phyloP scores from a whole-genome alignment of 75 land plant species.

The Chamaecyparis obtusa region DNA sequence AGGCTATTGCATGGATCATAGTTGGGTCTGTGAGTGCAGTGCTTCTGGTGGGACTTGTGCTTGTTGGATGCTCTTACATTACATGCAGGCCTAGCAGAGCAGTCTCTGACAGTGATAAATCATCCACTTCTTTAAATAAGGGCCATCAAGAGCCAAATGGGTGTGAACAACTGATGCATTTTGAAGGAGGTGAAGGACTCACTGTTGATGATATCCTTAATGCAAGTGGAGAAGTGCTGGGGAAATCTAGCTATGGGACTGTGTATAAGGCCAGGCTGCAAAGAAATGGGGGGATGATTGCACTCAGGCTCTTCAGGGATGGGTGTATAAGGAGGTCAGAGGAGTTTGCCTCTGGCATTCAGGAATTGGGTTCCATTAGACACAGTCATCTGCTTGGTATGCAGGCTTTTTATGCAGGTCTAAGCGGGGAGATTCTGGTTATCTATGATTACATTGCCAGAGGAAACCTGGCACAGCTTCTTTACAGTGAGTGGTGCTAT shows the following conservation, averaged over 20 bases:
- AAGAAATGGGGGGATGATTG: constrained; percentile 21
- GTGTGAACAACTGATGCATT: constrained; percentile 56
- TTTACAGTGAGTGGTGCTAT: constrained; percentile 36
- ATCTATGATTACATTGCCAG: constrained; percentile 60
- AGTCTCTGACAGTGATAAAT: background rate
- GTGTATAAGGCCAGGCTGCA: constrained; percentile 61
- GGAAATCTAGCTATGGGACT: constrained; percentile 75
- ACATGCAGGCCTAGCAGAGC: background rate
- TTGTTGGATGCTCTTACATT: background rate
- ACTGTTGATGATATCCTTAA: constrained; percentile 59
- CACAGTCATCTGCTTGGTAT: constrained; percentile 66
- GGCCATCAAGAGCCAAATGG: constrained; percentile 1
- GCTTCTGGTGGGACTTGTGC: background rate
- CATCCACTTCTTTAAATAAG: background rate
- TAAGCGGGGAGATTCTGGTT: constrained; percentile 71
- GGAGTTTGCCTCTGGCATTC: constrained; percentile 35
- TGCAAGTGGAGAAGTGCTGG: constrained; percentile 84
- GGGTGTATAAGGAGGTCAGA: constrained; percentile 34
- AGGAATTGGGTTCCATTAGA: constrained; percentile 51
- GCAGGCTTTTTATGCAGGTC: constrained; percentile 66
- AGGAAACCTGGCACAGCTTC: constrained; percentile 60
- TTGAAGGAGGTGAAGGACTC: constrained; percentile 66
- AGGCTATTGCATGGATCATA: constrained; percentile 2
- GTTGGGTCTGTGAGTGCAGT: constrained; percentile 3
- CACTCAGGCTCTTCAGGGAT: constrained; percentile 73